Conservation (phyloP, 129 eudicot genomes). For the Flaveria brownii region DNA sequence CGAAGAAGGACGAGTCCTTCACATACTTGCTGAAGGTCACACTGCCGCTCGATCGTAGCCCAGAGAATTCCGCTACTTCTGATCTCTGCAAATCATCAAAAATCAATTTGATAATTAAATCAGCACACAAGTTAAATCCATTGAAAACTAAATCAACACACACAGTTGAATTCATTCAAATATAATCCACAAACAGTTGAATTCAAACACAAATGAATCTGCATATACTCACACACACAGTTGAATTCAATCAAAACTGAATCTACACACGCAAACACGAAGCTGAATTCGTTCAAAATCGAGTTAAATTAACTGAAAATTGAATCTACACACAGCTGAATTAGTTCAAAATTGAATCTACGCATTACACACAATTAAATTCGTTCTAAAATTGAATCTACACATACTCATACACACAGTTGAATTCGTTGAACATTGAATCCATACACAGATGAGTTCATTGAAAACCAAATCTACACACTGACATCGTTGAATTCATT, state of each 20-base stretch:
- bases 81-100: conserved; percentile 50
- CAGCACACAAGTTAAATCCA: too few relatives aligned
- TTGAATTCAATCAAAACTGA: not conserved
- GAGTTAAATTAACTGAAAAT: not conserved
- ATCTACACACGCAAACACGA: too few relatives aligned
- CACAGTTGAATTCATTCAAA: not conserved
- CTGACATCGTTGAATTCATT: too few relatives aligned
- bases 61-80: conserved; percentile 73
- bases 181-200: not conserved
- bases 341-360: too few relatives aligned
- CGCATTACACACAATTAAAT: too few relatives aligned
- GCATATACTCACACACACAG: not conserved
- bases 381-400: too few relatives aligned
- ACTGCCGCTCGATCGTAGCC: conserved; percentile 66
- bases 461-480: too few relatives aligned
- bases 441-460: too few relatives aligned
- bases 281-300: not conserved
- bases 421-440: too few relatives aligned
- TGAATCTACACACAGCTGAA: too few relatives aligned
- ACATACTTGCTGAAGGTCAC: conserved; percentile 56
- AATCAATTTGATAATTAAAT: not conserved
- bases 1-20: conserved; percentile 67
- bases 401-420: too few relatives aligned
- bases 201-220: not conserved
- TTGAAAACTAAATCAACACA: too few relatives aligned